Evolutionary conservation across 495 filamentous ascomycete genomes (phyloP), one percentile per base, ranked within the genome.

Genomic region (Symbiotaphrina buchneri): DNA sequence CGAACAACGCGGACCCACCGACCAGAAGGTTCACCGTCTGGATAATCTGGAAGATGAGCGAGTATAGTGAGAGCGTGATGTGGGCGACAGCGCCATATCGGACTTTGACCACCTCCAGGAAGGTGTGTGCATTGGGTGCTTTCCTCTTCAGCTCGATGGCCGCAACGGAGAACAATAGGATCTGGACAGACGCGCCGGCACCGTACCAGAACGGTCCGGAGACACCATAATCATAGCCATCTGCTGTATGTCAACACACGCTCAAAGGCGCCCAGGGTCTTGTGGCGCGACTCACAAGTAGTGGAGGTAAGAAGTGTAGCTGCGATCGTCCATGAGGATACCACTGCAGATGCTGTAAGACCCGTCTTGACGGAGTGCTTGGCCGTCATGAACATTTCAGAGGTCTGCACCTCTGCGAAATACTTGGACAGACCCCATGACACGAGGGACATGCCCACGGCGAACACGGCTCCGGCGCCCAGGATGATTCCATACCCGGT

Each of bases 341-440:
- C 84, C 22, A 94, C 85, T n/a, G 85, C 84, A 18, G 78, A 75
- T 3, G 81, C 80, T n/a, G 94, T 83, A 11, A 95, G 59, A 30
- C 85, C 85, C 8, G 80, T 84, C 43, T 92, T 95, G 43, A 95
- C 85, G 6, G 84, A 90, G 28, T 85, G 60, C 11, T 85, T 85
- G 28, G 85, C 85, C 2, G 85, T 95, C 36, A 67, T 82, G 65
- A 94, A 95, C 78, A 90, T 92, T 53, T 95, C 85, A 0, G 80
- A 90, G 1, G 85, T 95, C 53, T 92, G 84, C 5, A 93, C 63
- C 53, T 95, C 85, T 56, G 80, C 63, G 47, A 92, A 87, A 47
- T 92, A 94, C 41, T 70, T 70, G 30, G 19, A 31, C 33, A 90
- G 55, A 31, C 76, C 65, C 59, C 71, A 82, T 8, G 80, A 87